Conservation (phyloP, 1,284 basidiomycete genomes). For the Marasmius sp. region DNA sequence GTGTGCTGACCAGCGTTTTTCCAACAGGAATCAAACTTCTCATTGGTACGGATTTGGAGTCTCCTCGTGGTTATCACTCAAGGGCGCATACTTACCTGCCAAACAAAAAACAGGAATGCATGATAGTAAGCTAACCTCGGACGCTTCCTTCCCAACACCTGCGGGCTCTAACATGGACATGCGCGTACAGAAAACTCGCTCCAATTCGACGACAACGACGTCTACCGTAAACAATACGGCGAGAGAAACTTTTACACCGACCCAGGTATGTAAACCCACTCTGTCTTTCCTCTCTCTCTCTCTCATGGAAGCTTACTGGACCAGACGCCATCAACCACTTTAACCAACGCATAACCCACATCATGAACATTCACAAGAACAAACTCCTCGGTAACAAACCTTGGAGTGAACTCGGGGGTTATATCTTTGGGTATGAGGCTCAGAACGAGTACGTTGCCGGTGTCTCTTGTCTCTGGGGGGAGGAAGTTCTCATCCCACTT, state of each 20-base stretch:
- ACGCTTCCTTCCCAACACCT: no score
- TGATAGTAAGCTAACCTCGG: neutral
- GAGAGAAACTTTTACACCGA: neutral
- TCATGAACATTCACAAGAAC: slow-evolving; percentile 1
- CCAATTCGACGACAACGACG: neutral
- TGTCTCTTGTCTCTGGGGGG: no score
- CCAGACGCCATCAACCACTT: slow-evolving; percentile 2
- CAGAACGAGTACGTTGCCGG: slow-evolving; percentile 27
- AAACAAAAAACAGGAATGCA: neutral
- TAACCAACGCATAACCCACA: slow-evolving; percentile 1
- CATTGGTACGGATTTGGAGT: neutral
- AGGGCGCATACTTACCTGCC: neutral
- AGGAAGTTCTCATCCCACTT: no score
- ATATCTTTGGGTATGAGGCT: slow-evolving; percentile 46
- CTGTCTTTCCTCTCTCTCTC: no score
- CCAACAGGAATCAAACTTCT: neutral
- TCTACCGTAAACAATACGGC: neutral
- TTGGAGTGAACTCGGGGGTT: slow-evolving; percentile 33
- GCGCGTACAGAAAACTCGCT: neutral
- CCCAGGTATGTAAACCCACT: neutral
- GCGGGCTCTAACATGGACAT: no score
- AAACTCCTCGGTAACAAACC: neutral
- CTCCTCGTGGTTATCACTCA: no score
- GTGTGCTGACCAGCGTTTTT: neutral
- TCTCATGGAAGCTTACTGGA: no score